phyloP scores from a whole-genome alignment of 768 basidiomycete genomes.

The Boletus pseudo-olivaceus region DNA sequence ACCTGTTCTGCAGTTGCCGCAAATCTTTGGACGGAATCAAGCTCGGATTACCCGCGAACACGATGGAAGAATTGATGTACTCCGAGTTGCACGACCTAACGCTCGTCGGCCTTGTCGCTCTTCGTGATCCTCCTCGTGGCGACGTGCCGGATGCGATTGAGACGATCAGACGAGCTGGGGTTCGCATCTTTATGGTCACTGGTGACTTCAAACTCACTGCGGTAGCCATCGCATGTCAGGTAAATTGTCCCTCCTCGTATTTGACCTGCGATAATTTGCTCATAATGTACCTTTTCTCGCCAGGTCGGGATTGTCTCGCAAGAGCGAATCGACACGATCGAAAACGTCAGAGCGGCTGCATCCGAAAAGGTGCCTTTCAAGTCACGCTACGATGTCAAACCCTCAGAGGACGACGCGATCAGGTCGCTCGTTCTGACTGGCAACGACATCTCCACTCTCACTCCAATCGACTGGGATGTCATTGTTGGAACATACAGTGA shows the following conservation, averaged over 20 bases:
- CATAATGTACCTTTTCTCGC: background rate
- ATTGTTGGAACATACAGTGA: conserved; percentile 36
- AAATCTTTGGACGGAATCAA: conserved; percentile 24
- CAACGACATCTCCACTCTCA: conserved; percentile 37
- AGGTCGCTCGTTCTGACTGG: conserved; percentile 45
- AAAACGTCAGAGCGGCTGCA: conserved; percentile 19
- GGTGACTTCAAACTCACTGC: conserved; percentile 56
- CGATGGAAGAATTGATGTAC: conserved; percentile 38
- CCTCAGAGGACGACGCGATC: conserved; percentile 34
- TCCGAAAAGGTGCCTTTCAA: conserved; percentile 13
- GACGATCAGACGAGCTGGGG: conserved; percentile 47
- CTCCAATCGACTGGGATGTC: conserved; percentile 37
- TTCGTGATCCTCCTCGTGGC: conserved; percentile 56
- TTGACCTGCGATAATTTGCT: background rate
- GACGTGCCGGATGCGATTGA: conserved; percentile 46
- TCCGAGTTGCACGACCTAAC: conserved; percentile 38
- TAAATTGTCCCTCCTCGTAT: conserved; percentile 19
- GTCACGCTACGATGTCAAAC: conserved; percentile 31
- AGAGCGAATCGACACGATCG: conserved; percentile 35
- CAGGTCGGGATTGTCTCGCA: conserved; percentile 45
- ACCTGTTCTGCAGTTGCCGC: conserved; percentile 22
- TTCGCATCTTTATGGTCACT: conserved; percentile 56
- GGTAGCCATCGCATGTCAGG: conserved; percentile 47
- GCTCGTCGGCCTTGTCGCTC: conserved; percentile 50
- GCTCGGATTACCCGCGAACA: conserved; percentile 19